Evolutionary conservation across 2,329 filamentous ascomycete genomes (phyloP).

Genomic region (Ambrosiella cleistominuta): DNA sequence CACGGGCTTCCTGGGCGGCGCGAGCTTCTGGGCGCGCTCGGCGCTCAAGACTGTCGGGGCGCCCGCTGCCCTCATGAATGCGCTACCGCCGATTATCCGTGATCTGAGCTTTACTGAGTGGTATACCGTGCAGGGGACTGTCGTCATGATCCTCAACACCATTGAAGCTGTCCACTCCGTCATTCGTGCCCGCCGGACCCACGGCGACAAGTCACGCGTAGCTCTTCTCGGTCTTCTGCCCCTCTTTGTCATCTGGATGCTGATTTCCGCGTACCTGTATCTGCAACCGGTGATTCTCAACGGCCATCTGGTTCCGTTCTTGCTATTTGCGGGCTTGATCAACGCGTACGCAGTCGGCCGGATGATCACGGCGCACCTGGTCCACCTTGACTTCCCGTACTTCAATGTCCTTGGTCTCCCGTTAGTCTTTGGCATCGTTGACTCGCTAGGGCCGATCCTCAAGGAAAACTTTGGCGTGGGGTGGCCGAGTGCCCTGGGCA

Average conservation of each 20-base stretch:
- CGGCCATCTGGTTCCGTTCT: slow-evolving; percentile 74
- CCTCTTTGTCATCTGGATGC: slow-evolving; percentile 58
- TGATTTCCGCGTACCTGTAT: slow-evolving; percentile 63
- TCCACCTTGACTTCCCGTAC: slow-evolving; percentile 76
- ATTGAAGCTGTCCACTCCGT: slow-evolving; percentile 66
- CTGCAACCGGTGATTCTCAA: slow-evolving; percentile 72
- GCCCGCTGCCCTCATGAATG: slow-evolving; percentile 26
- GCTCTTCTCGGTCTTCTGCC: slow-evolving; percentile 72
- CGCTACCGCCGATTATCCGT: slow-evolving; percentile 35
- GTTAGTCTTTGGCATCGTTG: slow-evolving; percentile 58
- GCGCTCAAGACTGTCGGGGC: slow-evolving; percentile 57
- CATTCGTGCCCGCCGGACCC: slow-evolving; percentile 57
- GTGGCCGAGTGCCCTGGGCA: slow-evolving; percentile 61
- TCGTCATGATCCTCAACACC: slow-evolving; percentile 76
- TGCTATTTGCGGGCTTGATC: slow-evolving; percentile 71
- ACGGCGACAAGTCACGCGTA: slow-evolving; percentile 52
- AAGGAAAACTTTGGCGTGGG: slow-evolving; percentile 38
- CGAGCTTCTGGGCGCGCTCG: slow-evolving; percentile 80
- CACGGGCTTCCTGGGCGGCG: slow-evolving; percentile 72
- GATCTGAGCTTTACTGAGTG: slow-evolving; percentile 75
- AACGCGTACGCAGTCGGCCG: slow-evolving; percentile 92
- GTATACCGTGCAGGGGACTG: slow-evolving; percentile 72
- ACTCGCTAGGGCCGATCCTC: slow-evolving; percentile 57
- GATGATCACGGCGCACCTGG: slow-evolving; percentile 89
- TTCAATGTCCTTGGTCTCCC: slow-evolving; percentile 71